Evolutionary conservation across 1,139 yeast genomes (phyloP).

Genomic region (Saccharomycopsis hybrid): DNA sequence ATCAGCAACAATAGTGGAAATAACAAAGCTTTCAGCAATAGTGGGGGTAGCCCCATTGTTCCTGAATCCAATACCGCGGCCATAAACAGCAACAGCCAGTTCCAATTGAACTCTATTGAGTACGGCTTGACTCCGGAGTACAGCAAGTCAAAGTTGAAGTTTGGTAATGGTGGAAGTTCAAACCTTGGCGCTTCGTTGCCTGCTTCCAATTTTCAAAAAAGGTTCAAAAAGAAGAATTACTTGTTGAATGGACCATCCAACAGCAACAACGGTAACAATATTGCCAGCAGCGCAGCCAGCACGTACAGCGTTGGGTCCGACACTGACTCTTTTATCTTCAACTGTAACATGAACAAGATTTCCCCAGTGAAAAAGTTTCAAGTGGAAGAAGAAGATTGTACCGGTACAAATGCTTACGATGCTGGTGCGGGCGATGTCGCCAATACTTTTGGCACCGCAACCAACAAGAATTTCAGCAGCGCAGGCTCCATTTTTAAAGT

Average conservation of each 20-base stretch:
- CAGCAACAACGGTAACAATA: not conserved
- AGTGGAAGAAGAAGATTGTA: constrained; percentile 1
- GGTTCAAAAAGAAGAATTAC: constrained; percentile 9
- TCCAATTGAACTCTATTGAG: constrained; percentile 13
- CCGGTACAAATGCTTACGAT: too few species aligned
- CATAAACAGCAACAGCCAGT: not conserved
- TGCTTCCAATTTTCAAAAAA: not conserved
- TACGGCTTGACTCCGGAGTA: constrained; percentile 2
- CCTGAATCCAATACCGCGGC: not conserved
- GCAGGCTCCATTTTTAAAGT: constrained; percentile 1
- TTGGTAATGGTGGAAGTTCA: not conserved
- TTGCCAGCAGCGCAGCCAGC: not conserved
- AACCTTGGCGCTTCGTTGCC: not conserved
- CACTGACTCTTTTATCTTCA: constrained; percentile 14
- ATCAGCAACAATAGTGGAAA: too few species aligned
- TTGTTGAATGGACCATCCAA: constrained; percentile 1
- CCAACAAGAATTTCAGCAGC: not conserved
- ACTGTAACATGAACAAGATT: constrained; percentile 13
- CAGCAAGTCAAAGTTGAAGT: constrained; percentile 1
- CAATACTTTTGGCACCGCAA: not conserved
- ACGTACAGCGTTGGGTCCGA: constrained; percentile 5
- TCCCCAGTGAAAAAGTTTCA: constrained; percentile 19
- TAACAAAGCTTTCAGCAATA: not conserved
- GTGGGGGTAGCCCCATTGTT: not conserved
- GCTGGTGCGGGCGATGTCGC: too few species aligned